Evolutionary conservation across 129 eudicot genomes (phyloP).

Genomic region (Pittosporum tobira): DNA sequence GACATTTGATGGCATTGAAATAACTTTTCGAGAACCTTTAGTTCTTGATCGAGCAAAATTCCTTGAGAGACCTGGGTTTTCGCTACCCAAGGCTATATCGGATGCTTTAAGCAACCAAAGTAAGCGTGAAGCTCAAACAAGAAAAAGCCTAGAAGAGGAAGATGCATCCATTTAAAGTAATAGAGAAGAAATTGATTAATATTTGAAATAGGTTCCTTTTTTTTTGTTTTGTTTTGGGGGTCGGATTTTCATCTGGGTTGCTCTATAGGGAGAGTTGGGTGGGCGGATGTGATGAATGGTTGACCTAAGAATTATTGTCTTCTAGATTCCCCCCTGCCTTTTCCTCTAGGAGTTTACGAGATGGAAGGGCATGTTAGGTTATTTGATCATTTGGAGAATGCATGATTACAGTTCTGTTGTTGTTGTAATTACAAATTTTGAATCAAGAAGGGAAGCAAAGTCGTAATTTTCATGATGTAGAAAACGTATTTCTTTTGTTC

Average conservation of each 20-base stretch:
- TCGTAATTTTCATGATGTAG: no score
- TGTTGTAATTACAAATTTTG: no score
- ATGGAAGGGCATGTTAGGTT: no score
- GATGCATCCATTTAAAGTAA: not conserved
- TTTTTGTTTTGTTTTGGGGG: no score
- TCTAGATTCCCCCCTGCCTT: not conserved
- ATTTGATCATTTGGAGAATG: no score
- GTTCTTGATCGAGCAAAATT: constrained; percentile 72
- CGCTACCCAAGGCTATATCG: constrained; percentile 85
- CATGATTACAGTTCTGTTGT: no score
- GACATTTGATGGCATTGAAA: constrained; percentile 68
- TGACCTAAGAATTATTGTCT: no score
- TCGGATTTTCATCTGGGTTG: not conserved
- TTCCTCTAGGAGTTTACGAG: no score
- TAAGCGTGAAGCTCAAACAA: constrained; percentile 49
- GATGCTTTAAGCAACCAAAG: constrained; percentile 62
- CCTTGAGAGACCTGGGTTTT: constrained; percentile 95
- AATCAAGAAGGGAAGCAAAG: no score
- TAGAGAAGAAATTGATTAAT: not conserved
- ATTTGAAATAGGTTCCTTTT: no score
- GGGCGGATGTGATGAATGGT: not conserved
- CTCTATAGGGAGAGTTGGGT: no score
- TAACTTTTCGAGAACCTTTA: constrained; percentile 83
- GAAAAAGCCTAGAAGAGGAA: constrained; percentile 25
- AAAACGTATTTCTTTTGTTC: no score